Percentiles rank a stretch among this genome's conserved stretches.
These are phyloP conservation scores for Eucalyptus brandiana DNA, from an alignment of 345 rosid genomes.

Conservation along the genomic window DNA sequence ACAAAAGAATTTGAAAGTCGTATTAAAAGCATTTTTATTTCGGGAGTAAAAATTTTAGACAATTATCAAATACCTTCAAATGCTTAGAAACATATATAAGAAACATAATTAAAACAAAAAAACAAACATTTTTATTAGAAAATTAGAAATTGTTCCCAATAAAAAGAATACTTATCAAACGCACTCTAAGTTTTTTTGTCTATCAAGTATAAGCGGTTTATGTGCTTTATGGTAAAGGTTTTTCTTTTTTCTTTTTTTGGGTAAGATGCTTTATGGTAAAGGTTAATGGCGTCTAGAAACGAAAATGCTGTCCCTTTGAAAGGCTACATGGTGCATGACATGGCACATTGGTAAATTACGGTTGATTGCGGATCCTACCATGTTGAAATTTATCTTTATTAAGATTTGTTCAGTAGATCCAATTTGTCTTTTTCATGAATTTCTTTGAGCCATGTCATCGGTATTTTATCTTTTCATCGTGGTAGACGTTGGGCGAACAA, in stretches of 20 bases:
- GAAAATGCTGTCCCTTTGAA: not conserved
- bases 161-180: rapidly evolving
- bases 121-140: rapidly evolving
- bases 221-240: not conserved
- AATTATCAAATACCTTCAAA: rapidly evolving
- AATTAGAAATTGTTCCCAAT: rapidly evolving
- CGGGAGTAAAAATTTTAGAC: too few species aligned
- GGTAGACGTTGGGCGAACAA: not conserved
- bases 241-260: too few species aligned
- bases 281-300: not conserved
- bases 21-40: rapidly evolving
- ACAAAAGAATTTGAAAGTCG: too few species aligned
- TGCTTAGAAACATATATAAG: rapidly evolving
- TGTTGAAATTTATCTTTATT: not conserved
- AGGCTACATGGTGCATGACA: not conserved
- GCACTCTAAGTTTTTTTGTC: too few species aligned
- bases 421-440: not conserved
- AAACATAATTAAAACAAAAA: rapidly evolving
- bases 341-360: not conserved
- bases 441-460: not conserved
- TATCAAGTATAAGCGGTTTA: not conserved
- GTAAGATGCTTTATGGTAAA: not conserved
- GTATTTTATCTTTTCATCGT: not conserved
- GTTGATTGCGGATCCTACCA: not conserved
- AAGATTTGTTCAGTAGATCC: not conserved